Evolutionary conservation across 1,139 yeast species (phyloP).

Genomic region (Suhomyces coccinellae): DNA sequence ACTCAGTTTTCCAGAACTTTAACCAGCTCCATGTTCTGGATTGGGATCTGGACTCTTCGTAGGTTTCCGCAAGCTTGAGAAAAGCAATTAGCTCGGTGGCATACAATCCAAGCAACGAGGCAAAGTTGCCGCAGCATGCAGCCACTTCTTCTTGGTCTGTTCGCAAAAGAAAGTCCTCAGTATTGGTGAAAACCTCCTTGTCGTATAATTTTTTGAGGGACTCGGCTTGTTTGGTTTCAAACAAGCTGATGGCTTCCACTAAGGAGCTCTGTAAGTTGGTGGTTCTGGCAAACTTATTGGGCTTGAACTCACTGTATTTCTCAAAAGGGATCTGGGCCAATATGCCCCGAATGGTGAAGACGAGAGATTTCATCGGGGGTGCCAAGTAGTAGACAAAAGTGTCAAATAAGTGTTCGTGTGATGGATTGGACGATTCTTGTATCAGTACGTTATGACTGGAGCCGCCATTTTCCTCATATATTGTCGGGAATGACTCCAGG

Average conservation of each 20-base stretch:
- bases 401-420: slow-evolving; percentile 50
- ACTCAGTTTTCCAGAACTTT: slow-evolving; percentile 41
- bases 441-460: background rate
- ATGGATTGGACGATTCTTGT: background rate
- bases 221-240: slow-evolving; percentile 54
- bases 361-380: slow-evolving; percentile 69
- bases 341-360: slow-evolving; percentile 63
- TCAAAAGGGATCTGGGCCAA: slow-evolving; percentile 62
- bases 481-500: background rate
- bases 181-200: slow-evolving; percentile 52
- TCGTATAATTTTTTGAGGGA: slow-evolving; percentile 60
- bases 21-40: slow-evolving; percentile 54
- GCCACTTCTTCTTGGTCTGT: slow-evolving; percentile 80
- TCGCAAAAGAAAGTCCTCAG: slow-evolving; percentile 41
- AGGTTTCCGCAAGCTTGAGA: slow-evolving; percentile 47
- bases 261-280: slow-evolving; percentile 52
- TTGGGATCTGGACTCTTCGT: slow-evolving; percentile 30
- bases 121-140: slow-evolving; percentile 81
- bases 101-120: slow-evolving; percentile 62
- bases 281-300: slow-evolving; percentile 36
- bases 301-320: slow-evolving; percentile 25
- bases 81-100: slow-evolving; percentile 57
- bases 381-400: slow-evolving; percentile 67
- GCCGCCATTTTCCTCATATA: background rate
- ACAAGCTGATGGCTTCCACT: slow-evolving; percentile 52